Conservation (phyloP, 1,139 yeast genomes). For the Maudiozyma humilis region DNA sequence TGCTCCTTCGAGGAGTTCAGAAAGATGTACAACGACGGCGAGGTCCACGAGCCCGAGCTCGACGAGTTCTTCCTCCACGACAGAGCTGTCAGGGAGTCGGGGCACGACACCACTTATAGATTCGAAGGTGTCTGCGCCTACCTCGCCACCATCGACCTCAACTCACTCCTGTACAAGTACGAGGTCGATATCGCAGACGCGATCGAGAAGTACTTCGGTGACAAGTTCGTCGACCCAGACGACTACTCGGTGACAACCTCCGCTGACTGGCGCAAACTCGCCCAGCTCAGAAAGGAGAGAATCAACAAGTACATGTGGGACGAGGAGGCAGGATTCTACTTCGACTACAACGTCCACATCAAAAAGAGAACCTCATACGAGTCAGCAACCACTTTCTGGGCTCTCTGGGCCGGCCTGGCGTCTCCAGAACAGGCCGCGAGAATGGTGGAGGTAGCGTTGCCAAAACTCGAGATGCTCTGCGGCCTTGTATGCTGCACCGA, state of each 20-base stretch:
- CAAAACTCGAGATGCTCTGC: slow-evolving; percentile 74
- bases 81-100: slow-evolving; percentile 92
- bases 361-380: slow-evolving; percentile 58
- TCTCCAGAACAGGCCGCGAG: slow-evolving; percentile 63
- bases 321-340: slow-evolving; percentile 67
- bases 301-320: slow-evolving; percentile 79
- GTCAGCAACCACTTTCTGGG: slow-evolving; percentile 89
- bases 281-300: slow-evolving; percentile 45
- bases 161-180: slow-evolving; percentile 79
- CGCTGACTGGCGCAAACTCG: slow-evolving; percentile 51
- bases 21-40: slow-evolving; percentile 56
- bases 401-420: slow-evolving; percentile 79
- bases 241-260: slow-evolving; percentile 44
- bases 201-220: slow-evolving; percentile 49
- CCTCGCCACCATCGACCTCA: slow-evolving; percentile 85
- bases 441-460: slow-evolving; percentile 53
- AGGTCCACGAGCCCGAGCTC: slow-evolving; percentile 62
- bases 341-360: slow-evolving; percentile 68
- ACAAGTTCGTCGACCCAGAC: slow-evolving; percentile 33
- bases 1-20: slow-evolving; percentile 64
- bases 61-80: slow-evolving; percentile 90
- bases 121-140: slow-evolving; percentile 85
- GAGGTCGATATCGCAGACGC: slow-evolving; percentile 74
- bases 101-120: slow-evolving; percentile 91
- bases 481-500: slow-evolving; percentile 86